Evolutionary conservation across 1,139 yeast species (phyloP).

Genomic region (Hansenula sp.): DNA sequence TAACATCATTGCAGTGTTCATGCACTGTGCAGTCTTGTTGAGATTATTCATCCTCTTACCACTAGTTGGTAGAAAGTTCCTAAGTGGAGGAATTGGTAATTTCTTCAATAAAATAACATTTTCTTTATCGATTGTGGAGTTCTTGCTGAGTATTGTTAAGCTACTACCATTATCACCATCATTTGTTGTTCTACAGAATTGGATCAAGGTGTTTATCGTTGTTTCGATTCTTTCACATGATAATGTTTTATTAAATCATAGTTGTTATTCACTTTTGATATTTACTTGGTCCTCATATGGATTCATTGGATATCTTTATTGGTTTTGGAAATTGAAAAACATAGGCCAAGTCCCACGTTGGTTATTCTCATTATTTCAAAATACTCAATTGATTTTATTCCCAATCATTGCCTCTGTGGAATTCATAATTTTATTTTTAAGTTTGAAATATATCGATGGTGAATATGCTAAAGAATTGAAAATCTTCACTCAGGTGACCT

Average conservation of each 20-base stretch:
- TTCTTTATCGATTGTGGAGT: constrained; percentile 17
- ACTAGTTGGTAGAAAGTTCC: constrained; percentile 54
- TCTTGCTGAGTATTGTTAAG: constrained; percentile 22
- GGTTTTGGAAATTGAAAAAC: constrained; percentile 21
- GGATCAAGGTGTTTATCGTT: constrained; percentile 38
- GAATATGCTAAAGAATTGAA: constrained; percentile 21
- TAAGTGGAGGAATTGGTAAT: constrained; percentile 70
- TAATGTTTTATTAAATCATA: background rate
- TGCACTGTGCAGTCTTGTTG: constrained; percentile 12
- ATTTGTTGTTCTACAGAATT: constrained; percentile 12
- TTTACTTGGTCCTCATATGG: constrained; percentile 12
- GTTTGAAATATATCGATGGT: constrained; percentile 41
- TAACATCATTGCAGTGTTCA: constrained; percentile 8
- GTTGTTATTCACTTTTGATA: constrained; percentile 1
- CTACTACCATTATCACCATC: constrained; percentile 22
- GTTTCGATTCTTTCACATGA: constrained; percentile 30
- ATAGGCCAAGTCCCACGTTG: constrained; percentile 35
- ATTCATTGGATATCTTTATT: constrained; percentile 27
- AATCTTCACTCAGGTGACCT: constrained; percentile 18
- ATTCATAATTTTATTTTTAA: constrained; percentile 47
- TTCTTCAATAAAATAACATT: constrained; percentile 39
- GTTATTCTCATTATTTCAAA: constrained; percentile 37
- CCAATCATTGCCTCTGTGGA: constrained; percentile 48
- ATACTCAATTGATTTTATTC: constrained; percentile 38
- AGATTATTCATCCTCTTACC: constrained; percentile 53